Percentiles rank a stretch among this genome's conserved stretches.
Evolutionary conservation across 73 alveolate genomes (phyloP).

Genomic region (Paramecium octaurelia): DNA sequence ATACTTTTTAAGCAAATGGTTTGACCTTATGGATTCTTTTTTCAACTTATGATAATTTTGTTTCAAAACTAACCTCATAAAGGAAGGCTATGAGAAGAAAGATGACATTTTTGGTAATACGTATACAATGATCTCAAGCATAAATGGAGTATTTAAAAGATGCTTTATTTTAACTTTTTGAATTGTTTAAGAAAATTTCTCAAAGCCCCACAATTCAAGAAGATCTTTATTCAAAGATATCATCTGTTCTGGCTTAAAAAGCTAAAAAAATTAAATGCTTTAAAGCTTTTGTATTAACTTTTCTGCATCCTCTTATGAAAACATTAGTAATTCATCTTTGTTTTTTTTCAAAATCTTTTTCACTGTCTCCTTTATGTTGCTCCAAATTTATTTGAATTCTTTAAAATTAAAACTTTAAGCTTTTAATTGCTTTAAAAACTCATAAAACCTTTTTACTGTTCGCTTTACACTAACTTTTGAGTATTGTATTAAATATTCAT

Average conservation of each 20-base stretch:
- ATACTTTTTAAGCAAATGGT: background rate
- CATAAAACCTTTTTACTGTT: background rate
- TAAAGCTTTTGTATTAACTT: too few relatives aligned
- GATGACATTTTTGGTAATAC: background rate
- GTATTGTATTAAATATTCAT: background rate
- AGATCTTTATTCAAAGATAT: background rate
- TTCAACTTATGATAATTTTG: background rate
- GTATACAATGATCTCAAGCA: background rate
- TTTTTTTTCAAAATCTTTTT: too few relatives aligned
- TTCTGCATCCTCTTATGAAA: too few relatives aligned
- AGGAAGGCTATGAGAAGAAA: background rate
- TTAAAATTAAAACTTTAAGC: background rate
- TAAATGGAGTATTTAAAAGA: background rate
- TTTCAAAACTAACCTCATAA: background rate
- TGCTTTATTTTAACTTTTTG: background rate
- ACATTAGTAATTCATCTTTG: too few relatives aligned
- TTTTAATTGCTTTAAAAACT: too few relatives aligned
- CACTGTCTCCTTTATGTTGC: too few relatives aligned
- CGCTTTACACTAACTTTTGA: background rate
- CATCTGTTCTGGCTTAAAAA: background rate
- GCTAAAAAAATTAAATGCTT: background rate
- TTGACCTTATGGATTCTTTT: background rate
- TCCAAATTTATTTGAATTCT: background rate
- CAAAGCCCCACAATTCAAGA: background rate
- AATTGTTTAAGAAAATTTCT: background rate